Percentiles rank a stretch among this genome's conserved stretches.
Conservation (phyloP, 306 rosid genomes). For the Macrotyloma uniflorum region DNA sequence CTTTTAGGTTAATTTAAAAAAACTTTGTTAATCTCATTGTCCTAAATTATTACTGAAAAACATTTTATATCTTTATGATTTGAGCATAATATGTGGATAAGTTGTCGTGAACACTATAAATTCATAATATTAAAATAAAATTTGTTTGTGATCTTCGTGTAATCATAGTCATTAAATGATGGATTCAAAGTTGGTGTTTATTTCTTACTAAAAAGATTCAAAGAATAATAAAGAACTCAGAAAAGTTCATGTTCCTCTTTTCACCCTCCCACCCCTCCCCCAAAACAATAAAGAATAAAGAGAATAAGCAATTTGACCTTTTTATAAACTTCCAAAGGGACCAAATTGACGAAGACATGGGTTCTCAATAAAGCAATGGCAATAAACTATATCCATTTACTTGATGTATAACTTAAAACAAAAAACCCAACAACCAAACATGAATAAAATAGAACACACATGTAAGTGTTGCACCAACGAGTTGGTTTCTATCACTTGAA, state of each 20-base stretch:
- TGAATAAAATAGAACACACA: background rate
- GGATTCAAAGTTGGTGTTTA: too few relatives aligned
- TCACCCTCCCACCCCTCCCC: background rate
- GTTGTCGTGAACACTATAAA: too few relatives aligned
- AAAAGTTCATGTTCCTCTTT: background rate
- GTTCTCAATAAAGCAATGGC: slow-evolving; percentile 22
- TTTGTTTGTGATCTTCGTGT: too few relatives aligned
- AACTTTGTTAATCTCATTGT: too few relatives aligned
- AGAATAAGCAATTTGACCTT: background rate
- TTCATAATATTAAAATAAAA: too few relatives aligned
- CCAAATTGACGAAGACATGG: slow-evolving; percentile 12
- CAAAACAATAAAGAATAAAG: background rate
- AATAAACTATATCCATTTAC: background rate
- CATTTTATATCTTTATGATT: too few relatives aligned
- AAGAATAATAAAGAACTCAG: background rate
- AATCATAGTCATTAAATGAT: too few relatives aligned
- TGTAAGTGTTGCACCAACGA: background rate
- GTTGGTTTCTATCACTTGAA: background rate
- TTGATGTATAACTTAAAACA: background rate
- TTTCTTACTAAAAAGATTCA: too few relatives aligned
- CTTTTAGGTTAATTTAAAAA: too few relatives aligned
- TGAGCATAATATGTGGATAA: too few relatives aligned
- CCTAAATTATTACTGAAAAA: too few relatives aligned
- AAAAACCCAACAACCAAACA: background rate
- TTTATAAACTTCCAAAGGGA: background rate